phyloP scores from a whole-genome alignment of 495 filamentous ascomycete species.

The Penicillium daleae region DNA sequence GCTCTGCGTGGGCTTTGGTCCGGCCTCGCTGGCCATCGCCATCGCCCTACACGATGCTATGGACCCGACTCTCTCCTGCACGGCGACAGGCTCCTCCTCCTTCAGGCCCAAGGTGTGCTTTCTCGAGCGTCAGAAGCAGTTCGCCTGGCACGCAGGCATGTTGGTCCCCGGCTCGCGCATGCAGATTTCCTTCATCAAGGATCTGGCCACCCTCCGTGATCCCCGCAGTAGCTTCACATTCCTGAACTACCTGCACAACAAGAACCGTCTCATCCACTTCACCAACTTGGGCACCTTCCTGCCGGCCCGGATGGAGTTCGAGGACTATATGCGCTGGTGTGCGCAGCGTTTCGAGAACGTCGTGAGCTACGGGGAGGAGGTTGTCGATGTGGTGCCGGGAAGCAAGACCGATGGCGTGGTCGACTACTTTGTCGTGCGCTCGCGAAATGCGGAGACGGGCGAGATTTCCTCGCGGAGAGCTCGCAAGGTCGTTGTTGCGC shows the following conservation, averaged over 20 bases:
- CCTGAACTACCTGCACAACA: constrained; percentile 84
- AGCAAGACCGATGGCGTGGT: constrained; percentile 44
- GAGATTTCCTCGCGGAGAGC: constrained; percentile 59
- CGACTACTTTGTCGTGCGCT: constrained; percentile 58
- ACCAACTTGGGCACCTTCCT: constrained; percentile 89
- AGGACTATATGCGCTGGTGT: constrained; percentile 95
- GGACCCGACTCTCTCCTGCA: constrained; percentile 41
- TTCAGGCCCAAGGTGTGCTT: constrained; percentile 73
- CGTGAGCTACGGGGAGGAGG: constrained; percentile 79
- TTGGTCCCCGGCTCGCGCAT: constrained; percentile 89
- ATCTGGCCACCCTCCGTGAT: constrained; percentile 85
- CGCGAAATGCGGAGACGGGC: constrained; percentile 55
- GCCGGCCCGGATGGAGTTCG: constrained; percentile 84
- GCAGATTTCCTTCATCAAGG: constrained; percentile 98
- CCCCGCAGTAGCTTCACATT: constrained; percentile 94
- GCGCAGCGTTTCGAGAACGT: constrained; percentile 76
- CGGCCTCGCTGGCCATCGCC: constrained; percentile 89
- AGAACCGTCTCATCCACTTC: constrained; percentile 81
- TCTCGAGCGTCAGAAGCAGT: constrained; percentile 80
- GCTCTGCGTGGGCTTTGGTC: constrained; percentile 91
- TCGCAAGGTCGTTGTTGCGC: constrained; percentile 82
- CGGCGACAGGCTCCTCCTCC: constrained; percentile 31
- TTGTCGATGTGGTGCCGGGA: constrained; percentile 56
- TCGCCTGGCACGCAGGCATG: constrained; percentile 96
- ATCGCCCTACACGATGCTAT: constrained; percentile 80